Evolutionary conservation across 2,329 filamentous ascomycete species (phyloP).

Genomic region (Fusarium brachygibbosum): DNA sequence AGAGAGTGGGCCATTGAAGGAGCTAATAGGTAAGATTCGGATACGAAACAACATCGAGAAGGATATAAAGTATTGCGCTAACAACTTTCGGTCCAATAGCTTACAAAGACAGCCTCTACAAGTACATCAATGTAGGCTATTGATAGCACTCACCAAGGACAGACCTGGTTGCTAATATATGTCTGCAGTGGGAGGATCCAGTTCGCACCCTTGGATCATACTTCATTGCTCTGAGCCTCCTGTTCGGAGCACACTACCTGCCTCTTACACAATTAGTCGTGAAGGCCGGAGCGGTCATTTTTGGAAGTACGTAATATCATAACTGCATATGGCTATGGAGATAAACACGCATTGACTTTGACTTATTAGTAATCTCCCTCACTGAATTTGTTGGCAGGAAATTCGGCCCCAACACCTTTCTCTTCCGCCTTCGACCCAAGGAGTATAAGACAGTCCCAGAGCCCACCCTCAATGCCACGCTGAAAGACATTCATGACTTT

Average conservation of each 20-base stretch:
- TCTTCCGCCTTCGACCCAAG: neutral
- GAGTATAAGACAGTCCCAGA: slow-evolving; percentile 3
- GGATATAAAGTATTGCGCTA: neutral
- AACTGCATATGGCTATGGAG: neutral
- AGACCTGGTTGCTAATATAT: neutral
- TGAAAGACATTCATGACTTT: slow-evolving; percentile 2
- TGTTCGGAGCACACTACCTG: neutral
- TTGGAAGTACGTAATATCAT: neutral
- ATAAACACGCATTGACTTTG: slow-evolving; percentile 1
- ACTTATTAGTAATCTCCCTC: neutral
- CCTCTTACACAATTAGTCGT: neutral
- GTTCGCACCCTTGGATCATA: slow-evolving; percentile 2
- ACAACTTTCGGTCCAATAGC: neutral
- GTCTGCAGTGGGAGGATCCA: slow-evolving; percentile 4
- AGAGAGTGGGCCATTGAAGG: neutral
- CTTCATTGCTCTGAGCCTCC: neutral
- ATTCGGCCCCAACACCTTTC: neutral
- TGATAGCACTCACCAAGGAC: neutral
- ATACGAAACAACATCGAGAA: neutral
- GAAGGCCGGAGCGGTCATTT: neutral
- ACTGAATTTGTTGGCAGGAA: neutral
- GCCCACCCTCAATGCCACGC: slow-evolving; percentile 1
- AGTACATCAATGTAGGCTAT: neutral
- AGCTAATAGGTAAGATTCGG: slow-evolving; percentile 2
- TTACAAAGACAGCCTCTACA: neutral